These are phyloP conservation scores for Phlegmacium glaucopus DNA, from an alignment of 768 basidiomycete species.

Conservation along the genomic window DNA sequence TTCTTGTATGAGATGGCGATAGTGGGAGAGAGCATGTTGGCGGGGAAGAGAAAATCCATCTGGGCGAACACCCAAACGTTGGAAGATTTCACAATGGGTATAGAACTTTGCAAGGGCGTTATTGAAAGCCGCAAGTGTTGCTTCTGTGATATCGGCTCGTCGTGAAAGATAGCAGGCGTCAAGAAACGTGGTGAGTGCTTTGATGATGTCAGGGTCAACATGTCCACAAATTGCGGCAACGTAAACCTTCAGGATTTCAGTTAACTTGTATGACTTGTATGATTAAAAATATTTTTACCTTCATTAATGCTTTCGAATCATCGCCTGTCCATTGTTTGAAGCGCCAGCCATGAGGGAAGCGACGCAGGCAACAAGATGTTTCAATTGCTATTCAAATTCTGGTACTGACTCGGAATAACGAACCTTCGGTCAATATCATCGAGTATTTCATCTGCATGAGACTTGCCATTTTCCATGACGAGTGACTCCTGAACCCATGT, in stretches of 20 bases:
- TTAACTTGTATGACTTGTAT: neutral
- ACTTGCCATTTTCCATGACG: slow-evolving; percentile 1
- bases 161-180: slow-evolving; percentile 29
- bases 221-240: slow-evolving; percentile 8
- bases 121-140: slow-evolving; percentile 17
- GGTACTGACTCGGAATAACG: too few species aligned
- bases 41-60: slow-evolving; percentile 11
- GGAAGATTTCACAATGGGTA: slow-evolving; percentile 21
- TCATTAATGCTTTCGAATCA: slow-evolving; percentile 31
- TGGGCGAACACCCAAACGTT: slow-evolving; percentile 8
- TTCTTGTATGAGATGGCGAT: slow-evolving; percentile 4
- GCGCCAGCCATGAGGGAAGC: slow-evolving; percentile 19
- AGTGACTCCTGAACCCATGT: slow-evolving; percentile 27
- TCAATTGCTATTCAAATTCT: too few species aligned
- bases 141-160: slow-evolving; percentile 1
- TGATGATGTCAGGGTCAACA: slow-evolving; percentile 5
- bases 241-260: neutral
- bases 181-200: slow-evolving; percentile 18
- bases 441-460: slow-evolving; percentile 20
- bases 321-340: slow-evolving; percentile 34
- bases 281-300: slow-evolving; percentile 14
- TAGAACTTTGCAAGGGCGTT: slow-evolving; percentile 23
- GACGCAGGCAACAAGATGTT: too few species aligned
- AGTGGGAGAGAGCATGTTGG: slow-evolving; percentile 14
- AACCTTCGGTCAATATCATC: slow-evolving; percentile 34